Evolutionary conservation across 306 rosid species (phyloP), one percentile per base, ranked within the genome.

Genomic region (Alnus glutinosa): DNA sequence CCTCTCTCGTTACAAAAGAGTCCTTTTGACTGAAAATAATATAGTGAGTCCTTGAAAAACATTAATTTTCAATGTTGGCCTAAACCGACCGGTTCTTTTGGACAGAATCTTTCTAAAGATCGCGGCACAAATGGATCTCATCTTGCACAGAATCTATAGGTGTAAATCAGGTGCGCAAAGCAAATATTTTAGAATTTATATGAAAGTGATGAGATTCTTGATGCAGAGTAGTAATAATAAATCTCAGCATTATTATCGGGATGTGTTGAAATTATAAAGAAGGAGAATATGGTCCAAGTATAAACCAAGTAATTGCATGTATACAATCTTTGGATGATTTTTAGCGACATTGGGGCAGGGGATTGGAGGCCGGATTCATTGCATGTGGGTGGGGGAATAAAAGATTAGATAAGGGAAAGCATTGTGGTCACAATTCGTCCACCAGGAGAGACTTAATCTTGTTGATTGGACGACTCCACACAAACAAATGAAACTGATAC

Each of bases 301-400:
- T 74, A 82, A 55, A 52, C 79, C 47, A 11, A 80, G 75, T 32
- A 73, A 78, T 59, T 78, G 61, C 59, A 66, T 80, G 61, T 66
- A 66, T 80, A 82, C 42, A 19, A 37, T 68, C 78, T 81, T 69
- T 52, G 57, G 70, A 71, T 67, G 42, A 55, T 57, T 77, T 80
- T 55, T 59, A 73, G 77, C 81, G 84, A 71, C 81, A 74, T 71
- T 50, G 83, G 66, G 78, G 67, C 8, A 63, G 77, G 54, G 82
- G 70, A 83, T 75, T 75, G 84, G 82, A 80, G 89, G 28, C 28
- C 28, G 28, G 7, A 42, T 42, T 6, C 84, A 83, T 70, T 83
- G 87, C 97, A 89, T 88, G 97, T 91, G 92, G 77, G 83, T 47
- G 64, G 75, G 59, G 59, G 67, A 81, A 83, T 71, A 76, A 81